Evolutionary conservation across 352 stramenopile genomes (phyloP).

Genomic region (Pythium oligandrum): DNA sequence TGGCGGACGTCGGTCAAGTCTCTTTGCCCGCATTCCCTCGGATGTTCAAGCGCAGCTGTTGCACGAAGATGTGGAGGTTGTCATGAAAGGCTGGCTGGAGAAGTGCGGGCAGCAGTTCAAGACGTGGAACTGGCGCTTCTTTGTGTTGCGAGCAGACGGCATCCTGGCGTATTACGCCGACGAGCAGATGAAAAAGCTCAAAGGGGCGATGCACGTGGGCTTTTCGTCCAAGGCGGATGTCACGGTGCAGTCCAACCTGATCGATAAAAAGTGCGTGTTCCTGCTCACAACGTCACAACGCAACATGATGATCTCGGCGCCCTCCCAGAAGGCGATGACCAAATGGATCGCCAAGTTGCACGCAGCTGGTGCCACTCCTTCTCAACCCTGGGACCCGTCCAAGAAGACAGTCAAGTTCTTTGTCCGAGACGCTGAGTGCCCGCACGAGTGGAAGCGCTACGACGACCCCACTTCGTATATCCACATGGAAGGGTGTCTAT

Average conservation of each 20-base stretch:
- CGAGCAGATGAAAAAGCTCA: conserved; percentile 68
- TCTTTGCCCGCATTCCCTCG: conserved; percentile 7
- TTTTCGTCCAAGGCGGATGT: conserved; percentile 66
- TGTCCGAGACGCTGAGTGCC: conserved; percentile 57
- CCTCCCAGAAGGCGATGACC: conserved; percentile 66
- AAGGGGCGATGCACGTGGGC: conserved; percentile 75
- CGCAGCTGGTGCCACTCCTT: conserved; percentile 55
- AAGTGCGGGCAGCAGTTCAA: conserved; percentile 88
- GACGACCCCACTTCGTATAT: conserved; percentile 84
- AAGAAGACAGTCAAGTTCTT: conserved; percentile 83
- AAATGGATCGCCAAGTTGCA: conserved; percentile 83
- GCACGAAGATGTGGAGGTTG: conserved; percentile 57
- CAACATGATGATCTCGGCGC: conserved; percentile 81
- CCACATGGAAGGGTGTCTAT: conserved; percentile 80
- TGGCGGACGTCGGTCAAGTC: conserved; percentile 8
- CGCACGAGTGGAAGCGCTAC: conserved; percentile 84
- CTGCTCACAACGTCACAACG: conserved; percentile 68
- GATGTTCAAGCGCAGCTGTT: conserved; percentile 23
- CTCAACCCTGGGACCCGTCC: conserved; percentile 70
- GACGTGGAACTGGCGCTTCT: conserved; percentile 89
- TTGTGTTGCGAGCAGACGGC: conserved; percentile 76
- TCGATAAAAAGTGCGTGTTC: conserved; percentile 81
- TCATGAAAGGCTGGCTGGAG: conserved; percentile 85
- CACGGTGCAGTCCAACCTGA: conserved; percentile 78
- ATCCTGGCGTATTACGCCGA: conserved; percentile 80